A percentile compares a stretch with the other conserved stretches of the same genome.
phyloP scores from a whole-genome alignment of 306 rosid genomes.

The Fragaria ananassa region DNA sequence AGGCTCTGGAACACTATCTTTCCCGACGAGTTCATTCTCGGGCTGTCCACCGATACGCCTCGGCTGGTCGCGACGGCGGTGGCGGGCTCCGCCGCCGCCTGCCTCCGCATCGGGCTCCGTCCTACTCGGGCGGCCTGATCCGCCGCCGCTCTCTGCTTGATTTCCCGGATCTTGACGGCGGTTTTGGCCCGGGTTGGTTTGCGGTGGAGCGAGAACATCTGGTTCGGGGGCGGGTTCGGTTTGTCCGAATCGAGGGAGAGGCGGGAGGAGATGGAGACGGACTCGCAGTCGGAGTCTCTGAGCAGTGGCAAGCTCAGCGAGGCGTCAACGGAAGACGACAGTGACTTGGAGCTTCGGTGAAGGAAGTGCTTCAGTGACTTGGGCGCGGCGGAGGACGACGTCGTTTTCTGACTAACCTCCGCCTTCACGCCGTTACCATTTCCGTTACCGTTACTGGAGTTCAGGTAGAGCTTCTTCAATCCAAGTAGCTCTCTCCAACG shows the following conservation, averaged over 20 bases:
- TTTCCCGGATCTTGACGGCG: constrained; percentile 46
- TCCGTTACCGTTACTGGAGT: constrained; percentile 12
- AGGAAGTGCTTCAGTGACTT: constrained; percentile 68
- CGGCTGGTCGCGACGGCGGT: constrained; percentile 42
- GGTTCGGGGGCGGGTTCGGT: constrained; percentile 35
- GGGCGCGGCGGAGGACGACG: constrained; percentile 23
- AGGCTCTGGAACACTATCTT: constrained; percentile 89
- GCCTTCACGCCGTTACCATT: constrained; percentile 27
- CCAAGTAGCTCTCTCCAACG: constrained; percentile 89
- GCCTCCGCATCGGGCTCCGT: constrained; percentile 53
- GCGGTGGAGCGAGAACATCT: constrained; percentile 32
- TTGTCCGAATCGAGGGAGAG: constrained; percentile 75
- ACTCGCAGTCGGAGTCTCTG: constrained; percentile 62
- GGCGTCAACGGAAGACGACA: constrained; percentile 45
- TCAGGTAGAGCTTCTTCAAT: constrained; percentile 59
- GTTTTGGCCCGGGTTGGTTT: constrained; percentile 46
- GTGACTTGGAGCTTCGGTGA: constrained; percentile 51
- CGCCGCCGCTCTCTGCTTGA: constrained; percentile 29
- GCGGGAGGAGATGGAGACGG: constrained; percentile 72
- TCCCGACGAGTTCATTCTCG: constrained; percentile 91
- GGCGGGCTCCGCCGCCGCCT: constrained; percentile 21
- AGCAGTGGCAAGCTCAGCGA: constrained; percentile 50
- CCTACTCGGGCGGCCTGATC: constrained; percentile 42
- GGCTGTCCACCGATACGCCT: constrained; percentile 89
- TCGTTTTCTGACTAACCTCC: constrained; percentile 36